Evolutionary conservation across 306 rosid genomes (phyloP).

Genomic region (Prunus fruticosa): DNA sequence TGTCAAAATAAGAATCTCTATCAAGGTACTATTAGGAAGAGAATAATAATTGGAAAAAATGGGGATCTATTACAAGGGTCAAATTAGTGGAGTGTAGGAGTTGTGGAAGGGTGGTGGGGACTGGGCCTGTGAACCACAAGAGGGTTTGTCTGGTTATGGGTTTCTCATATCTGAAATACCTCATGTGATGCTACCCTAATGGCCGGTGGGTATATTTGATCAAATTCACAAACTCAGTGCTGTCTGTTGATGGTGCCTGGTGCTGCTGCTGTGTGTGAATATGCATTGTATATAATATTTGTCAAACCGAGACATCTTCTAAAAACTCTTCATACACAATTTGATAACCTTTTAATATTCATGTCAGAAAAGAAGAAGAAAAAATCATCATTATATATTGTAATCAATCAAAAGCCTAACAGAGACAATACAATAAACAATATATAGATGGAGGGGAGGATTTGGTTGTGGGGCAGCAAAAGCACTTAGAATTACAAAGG

Average conservation of each 20-base stretch:
- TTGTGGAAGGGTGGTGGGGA: conserved; percentile 19
- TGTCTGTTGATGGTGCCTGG: neutral
- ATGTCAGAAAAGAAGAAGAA: neutral
- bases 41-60: neutral
- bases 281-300: neutral
- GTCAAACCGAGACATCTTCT: too few species aligned
- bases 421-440: conserved; percentile 11
- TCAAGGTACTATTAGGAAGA: neutral
- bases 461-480: conserved; percentile 53
- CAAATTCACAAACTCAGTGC: neutral
- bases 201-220: conserved; percentile 36
- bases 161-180: neutral
- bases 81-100: conserved; percentile 11
- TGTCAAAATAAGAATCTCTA: neutral
- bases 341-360: neutral
- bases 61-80: neutral
- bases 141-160: conserved; percentile 19
- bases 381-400: neutral
- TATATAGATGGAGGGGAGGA: conserved; percentile 17
- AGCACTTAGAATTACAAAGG: conserved; percentile 40
- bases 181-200: conserved; percentile 4
- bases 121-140: conserved; percentile 9
- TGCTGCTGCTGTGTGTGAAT: neutral
- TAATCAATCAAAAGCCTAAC: neutral
- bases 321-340: too few species aligned